Evolutionary conservation across 345 rosid genomes (phyloP), one percentile per base, ranked within the genome.

Genomic region (Populus ilicifolia): DNA sequence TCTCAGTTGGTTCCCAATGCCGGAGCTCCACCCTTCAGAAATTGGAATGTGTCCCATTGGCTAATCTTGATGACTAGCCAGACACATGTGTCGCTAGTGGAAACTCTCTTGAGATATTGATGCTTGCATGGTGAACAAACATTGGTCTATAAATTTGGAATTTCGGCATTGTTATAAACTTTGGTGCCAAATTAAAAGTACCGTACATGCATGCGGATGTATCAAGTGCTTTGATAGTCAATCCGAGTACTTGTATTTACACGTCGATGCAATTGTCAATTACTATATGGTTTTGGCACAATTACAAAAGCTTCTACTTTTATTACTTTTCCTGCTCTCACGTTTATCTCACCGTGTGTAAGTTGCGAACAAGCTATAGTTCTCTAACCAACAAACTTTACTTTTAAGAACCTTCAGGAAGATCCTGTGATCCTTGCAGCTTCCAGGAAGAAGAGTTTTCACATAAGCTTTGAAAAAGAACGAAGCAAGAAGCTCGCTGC

Each of bases 381-480:
- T 23, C 8, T 27, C 27, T 64, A 8, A 16, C 18, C 13, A 36
- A 9, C 16, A 39, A 39, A 25, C 29, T 11, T 67, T 8, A 3
- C 2, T 35, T 8, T 35, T 67, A 10, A 18, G 1, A 65, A 6
- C 54, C 39, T 25, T 38, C 43, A 39, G 5, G 30, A 2, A 76
- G 6, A 36, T 21, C 23, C 12, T 39, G 35, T 52, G 66, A 71
- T 75, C 39, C 52, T 67, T 83, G 92, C 88, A 89, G 67, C 88
- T 89, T 89, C 92, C 89, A 20, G 80, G 92, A 89, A 89, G 85
- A 76, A 85, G 88, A 75, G 81, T 44, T 52, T 41, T 74, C 81
- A 73, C 48, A 54, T 56, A 67, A 54, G 30, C 36, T 61, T 56
- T 72, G 46, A 41, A 65, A 74, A 82, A 33, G 27, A 76, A 79